Conservation (phyloP, 352 stramenopile species). For the Globisporangium yorkense region DNA sequence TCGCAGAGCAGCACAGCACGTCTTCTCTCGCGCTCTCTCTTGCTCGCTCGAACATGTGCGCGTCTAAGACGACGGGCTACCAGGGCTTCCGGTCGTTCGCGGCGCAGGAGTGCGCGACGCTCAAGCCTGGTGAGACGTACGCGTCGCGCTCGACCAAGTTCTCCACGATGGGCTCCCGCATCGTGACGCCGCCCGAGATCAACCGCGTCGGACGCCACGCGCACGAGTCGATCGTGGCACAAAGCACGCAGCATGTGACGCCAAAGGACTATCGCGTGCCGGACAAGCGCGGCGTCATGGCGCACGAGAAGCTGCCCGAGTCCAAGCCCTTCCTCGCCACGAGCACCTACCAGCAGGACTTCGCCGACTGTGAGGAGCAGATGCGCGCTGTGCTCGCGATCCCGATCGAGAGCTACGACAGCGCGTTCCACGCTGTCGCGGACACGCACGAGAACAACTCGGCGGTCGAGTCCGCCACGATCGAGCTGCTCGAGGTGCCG, state of each 20-base stretch:
- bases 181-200: slow-evolving; percentile 45
- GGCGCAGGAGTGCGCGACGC: slow-evolving; percentile 56
- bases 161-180: slow-evolving; percentile 64
- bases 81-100: slow-evolving; percentile 76
- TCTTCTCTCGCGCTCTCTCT: neutral
- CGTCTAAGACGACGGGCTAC: slow-evolving; percentile 57
- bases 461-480: slow-evolving; percentile 13
- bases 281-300: slow-evolving; percentile 49
- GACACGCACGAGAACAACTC: slow-evolving; percentile 27
- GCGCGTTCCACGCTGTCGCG: slow-evolving; percentile 36
- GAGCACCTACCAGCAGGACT: slow-evolving; percentile 64
- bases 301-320: slow-evolving; percentile 25
- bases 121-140: slow-evolving; percentile 73
- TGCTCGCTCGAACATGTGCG: slow-evolving; percentile 17
- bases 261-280: slow-evolving; percentile 58
- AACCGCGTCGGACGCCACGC: slow-evolving; percentile 50
- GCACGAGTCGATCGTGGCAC: slow-evolving; percentile 47
- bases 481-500: slow-evolving; percentile 43
- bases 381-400: slow-evolving; percentile 29
- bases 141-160: slow-evolving; percentile 70
- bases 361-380: slow-evolving; percentile 44
- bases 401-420: slow-evolving; percentile 31
- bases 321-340: slow-evolving; percentile 53
- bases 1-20: neutral
- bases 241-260: slow-evolving; percentile 35